These are phyloP conservation scores for Claviceps purpurea DNA, from an alignment of 2,329 filamentous ascomycete species.

Conservation along the genomic window DNA sequence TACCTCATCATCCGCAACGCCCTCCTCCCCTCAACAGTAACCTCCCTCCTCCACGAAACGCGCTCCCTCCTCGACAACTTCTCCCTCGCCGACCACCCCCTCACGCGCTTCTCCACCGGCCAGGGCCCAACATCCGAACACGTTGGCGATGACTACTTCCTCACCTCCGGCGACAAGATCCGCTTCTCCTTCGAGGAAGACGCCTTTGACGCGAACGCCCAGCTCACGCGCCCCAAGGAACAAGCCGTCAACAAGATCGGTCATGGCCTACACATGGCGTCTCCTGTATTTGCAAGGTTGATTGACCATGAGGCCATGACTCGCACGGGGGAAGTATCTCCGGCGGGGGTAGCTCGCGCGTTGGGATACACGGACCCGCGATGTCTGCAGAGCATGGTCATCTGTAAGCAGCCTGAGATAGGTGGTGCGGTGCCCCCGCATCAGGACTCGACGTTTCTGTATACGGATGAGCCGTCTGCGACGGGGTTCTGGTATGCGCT, in stretches of 20 bases:
- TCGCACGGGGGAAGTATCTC: constrained; percentile 22
- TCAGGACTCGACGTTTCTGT: constrained; percentile 86
- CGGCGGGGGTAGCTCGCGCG: constrained; percentile 50
- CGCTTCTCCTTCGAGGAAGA: constrained; percentile 97
- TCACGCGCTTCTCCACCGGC: constrained; percentile 89
- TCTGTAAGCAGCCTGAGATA: constrained; percentile 96
- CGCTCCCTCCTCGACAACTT: constrained; percentile 61
- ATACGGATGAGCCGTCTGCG: constrained; percentile 76
- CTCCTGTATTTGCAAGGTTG: constrained; percentile 49
- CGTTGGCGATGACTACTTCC: constrained; percentile 90
- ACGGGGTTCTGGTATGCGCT: constrained; percentile 97
- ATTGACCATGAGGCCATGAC: constrained; percentile 33
- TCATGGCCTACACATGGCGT: constrained; percentile 60
- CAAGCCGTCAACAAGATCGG: constrained; percentile 84
- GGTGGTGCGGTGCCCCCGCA: constrained; percentile 83
- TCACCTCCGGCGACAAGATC: constrained; percentile 77
- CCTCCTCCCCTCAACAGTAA: constrained; percentile 51
- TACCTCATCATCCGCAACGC: constrained; percentile 79
- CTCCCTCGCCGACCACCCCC: constrained; percentile 68
- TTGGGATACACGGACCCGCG: constrained; percentile 67
- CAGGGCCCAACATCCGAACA: constrained; percentile 60
- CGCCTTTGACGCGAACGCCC: constrained; percentile 56
- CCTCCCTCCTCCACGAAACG: constrained; percentile 60
- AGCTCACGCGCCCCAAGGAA: constrained; percentile 64
- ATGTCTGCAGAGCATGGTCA: constrained; percentile 87